Base-by-base conservation (phyloP, 2,329 filamentous ascomycete genomes). In the Cladobotryum protrusum region DNA sequence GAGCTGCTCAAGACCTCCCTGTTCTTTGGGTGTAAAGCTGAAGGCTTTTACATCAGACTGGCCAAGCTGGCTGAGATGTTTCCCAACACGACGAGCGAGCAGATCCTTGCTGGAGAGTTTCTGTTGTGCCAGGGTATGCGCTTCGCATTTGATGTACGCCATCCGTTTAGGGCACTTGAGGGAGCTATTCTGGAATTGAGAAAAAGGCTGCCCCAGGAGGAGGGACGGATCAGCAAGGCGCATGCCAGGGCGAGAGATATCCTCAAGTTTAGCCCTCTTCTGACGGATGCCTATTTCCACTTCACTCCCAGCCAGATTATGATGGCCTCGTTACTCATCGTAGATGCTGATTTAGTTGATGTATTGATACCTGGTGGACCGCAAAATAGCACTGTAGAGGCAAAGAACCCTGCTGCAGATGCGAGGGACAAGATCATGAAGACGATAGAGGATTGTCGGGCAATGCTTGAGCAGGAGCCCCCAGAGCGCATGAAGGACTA, bases 251-350 rank as follows among this genome's bases (percentile, higher is more conserved):
- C 91, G 0, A 79, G 87, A 39, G 81, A 84, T 17, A 76, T 89
- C 43, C 79, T 95, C 48, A 89, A 89, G 63, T 86, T 83, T 48
- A 87, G 88, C 50, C 87, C 90, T 0, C 73, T 95, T 45, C 78
- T 96, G 54, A 96, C 92, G 20, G 93, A 99, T 61, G 90, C 82
- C n/a, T 97, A 97, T 71, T 96, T 97, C 70, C 86, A 96, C 67
- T 97, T 88, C 70, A 92, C 92, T 0, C 93, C 93, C 0, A 87
- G 88, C 19, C 93, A 99, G 67, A 95, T 97, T 64, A 91, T 91
- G 83, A 78, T 97, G 52, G 85, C 89, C 0, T 83, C 91, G 0
- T 70, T 96, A 24, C 75, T 85, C 13, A 77, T 95, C 46, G 87
- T 85, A 0, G 92, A 97, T 63, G 70, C 74, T 37, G 79, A 77